Evolutionary conservation across 2,329 filamentous ascomycete species (phyloP), one percentile per base, ranked within the genome.

Genomic region (Paecilomyces dactylethromorphus): DNA sequence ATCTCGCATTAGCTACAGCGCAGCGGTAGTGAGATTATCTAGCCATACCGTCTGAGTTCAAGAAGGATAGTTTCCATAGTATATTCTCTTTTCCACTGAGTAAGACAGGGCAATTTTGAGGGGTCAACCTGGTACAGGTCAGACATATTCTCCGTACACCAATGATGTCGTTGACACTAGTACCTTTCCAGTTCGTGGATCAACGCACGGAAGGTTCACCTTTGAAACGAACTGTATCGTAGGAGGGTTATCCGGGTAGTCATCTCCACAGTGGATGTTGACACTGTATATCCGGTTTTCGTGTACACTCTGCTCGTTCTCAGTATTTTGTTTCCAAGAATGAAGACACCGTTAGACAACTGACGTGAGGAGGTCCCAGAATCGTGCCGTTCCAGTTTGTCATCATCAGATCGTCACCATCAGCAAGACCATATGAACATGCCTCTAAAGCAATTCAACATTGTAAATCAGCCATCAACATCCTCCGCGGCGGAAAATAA

Each of bases 201-300:
- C 89, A 56, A 99, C 94, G 70, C 93, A 96, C 26, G 94, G 94
- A n/a, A 97, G 84, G 79, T 97, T 97, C 79, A 99, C 88, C 76
- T 91, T 90, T 69, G 90, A 96, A 68, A 94, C 87, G 77, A 99
- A 99, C 70, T 93, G 87, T 69, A 99, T 90, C 56, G 88, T 87
- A 0, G 94, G 94, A 53, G 94, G 94, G 62, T 85, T 81, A 73
- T 96, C 92, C 56, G 94, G 94, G 75, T 99, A 99, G 59, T 90
- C 81, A 54, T 87, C 82, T 62, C 92, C 92, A 80, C 94, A 99
- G 80, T 96, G 89, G 80, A 99, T 96, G 78, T 93, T 95, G 69
- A 99, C 84, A 67, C 91, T 95, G 83, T 99, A 99, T 79, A 99
- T 99, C 70, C 94, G 90, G 79, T 99, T 99, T 82, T 99, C 94